Percentiles rank a stretch among this genome's conserved stretches.
These are phyloP conservation scores for Coemansia sp. DNA, from an alignment of 192 early-diverging fungal species.

Conservation along the genomic window DNA sequence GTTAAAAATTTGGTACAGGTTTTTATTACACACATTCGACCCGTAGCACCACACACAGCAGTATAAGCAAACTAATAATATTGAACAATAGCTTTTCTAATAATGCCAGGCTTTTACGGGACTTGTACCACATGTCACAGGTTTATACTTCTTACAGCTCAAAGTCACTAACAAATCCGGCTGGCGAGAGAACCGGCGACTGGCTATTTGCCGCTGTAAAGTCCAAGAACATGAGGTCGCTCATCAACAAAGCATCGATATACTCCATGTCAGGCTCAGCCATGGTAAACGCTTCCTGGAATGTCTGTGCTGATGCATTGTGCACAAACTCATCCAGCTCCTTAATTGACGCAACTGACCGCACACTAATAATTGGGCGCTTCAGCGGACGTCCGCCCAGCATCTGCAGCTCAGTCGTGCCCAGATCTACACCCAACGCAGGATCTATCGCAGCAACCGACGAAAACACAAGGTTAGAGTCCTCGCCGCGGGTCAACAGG, in stretches of 20 bases:
- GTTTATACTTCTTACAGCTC: background rate
- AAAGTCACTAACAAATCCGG: constrained; percentile 16
- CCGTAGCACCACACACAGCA: no score
- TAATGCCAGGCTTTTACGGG: no score
- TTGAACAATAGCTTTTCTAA: no score
- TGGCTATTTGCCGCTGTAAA: constrained; percentile 11
- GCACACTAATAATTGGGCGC: constrained; percentile 77
- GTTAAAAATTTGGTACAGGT: no score
- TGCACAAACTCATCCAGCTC: constrained; percentile 81
- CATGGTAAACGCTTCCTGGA: constrained; percentile 69
- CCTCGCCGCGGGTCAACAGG: background rate
- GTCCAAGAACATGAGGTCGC: constrained; percentile 47
- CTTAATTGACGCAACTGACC: constrained; percentile 61
- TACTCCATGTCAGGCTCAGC: constrained; percentile 73
- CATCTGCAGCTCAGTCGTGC: constrained; percentile 15
- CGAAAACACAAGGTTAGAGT: constrained; percentile 24
- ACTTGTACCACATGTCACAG: background rate
- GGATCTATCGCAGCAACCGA: background rate
- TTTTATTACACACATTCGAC: no score
- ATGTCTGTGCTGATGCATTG: constrained; percentile 71
- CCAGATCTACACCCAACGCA: constrained; percentile 13
- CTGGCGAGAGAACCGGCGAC: constrained; percentile 5
- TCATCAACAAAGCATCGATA: constrained; percentile 72
- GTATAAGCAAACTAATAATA: no score
- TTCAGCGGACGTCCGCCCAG: constrained; percentile 53